phyloP scores from a whole-genome alignment of 371 early-diverging fungal species.

The Mucor indicus region DNA sequence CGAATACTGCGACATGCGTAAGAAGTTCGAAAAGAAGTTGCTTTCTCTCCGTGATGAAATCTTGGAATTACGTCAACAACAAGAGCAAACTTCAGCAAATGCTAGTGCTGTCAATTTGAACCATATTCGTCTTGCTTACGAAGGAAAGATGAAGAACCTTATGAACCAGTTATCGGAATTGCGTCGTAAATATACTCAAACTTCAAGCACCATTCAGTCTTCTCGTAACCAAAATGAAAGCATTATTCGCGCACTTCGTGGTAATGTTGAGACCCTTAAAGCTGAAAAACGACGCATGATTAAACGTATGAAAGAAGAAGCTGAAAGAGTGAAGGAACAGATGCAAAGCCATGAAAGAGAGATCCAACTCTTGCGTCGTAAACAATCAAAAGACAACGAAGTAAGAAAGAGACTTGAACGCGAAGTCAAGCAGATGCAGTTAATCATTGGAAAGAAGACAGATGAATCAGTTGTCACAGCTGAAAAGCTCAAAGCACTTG shows the following conservation, averaged over 20 bases:
- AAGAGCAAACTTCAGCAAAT: not conserved
- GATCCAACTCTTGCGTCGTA: constrained; percentile 65
- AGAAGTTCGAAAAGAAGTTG: constrained; percentile 70
- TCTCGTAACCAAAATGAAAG: constrained; percentile 54
- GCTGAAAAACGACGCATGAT: constrained; percentile 77
- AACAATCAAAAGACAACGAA: constrained; percentile 64
- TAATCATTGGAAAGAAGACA: constrained; percentile 47
- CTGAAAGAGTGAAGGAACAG: constrained; percentile 62
- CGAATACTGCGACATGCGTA: constrained; percentile 52
- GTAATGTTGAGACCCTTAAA: constrained; percentile 60
- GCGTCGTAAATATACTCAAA: constrained; percentile 55
- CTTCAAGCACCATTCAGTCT: constrained; percentile 50
- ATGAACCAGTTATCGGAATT: constrained; percentile 62
- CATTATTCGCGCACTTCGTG: constrained; percentile 47
- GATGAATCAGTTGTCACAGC: constrained; percentile 55
- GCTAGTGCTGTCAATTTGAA: constrained; percentile 9
- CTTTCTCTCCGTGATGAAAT: constrained; percentile 55
- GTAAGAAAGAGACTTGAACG: constrained; percentile 64
- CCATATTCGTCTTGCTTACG: constrained; percentile 49
- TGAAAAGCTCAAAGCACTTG: constrained; percentile 49
- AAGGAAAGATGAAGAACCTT: constrained; percentile 65
- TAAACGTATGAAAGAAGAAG: constrained; percentile 76
- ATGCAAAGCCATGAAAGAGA: constrained; percentile 65
- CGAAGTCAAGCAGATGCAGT: constrained; percentile 59
- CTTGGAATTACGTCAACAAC: constrained; percentile 33